A percentile compares a stretch with the other conserved stretches of the same genome.
phyloP scores from a whole-genome alignment of 306 rosid species.

The Carpinus fangiana region DNA sequence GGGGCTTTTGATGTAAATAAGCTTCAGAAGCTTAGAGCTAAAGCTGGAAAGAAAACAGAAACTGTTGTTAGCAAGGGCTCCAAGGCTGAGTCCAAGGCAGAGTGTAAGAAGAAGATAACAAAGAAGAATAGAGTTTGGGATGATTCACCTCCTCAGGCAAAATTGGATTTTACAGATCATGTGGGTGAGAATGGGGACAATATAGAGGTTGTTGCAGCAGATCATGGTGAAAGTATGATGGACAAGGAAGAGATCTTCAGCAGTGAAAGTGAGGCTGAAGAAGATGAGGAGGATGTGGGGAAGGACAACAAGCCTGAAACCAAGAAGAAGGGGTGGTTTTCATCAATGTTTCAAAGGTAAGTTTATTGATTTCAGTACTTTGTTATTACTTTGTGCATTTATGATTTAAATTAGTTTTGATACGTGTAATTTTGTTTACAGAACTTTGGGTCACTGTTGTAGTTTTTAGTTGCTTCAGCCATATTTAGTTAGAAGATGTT shows the following conservation, averaged over 20 bases:
- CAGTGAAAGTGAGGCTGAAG: slow-evolving; percentile 88
- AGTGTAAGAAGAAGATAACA: slow-evolving; percentile 62
- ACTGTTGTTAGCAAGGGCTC: slow-evolving; percentile 59
- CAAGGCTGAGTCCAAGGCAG: slow-evolving; percentile 72
- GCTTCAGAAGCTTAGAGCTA: slow-evolving; percentile 78
- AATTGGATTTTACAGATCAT: slow-evolving; percentile 82
- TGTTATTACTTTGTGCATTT: slow-evolving; percentile 8
- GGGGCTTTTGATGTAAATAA: slow-evolving; percentile 99
- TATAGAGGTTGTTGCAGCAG: slow-evolving; percentile 71
- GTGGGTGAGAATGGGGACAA: slow-evolving; percentile 65
- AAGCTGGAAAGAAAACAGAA: slow-evolving; percentile 75
- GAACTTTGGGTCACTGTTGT: neutral
- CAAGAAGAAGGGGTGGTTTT: slow-evolving; percentile 95
- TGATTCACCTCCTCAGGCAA: slow-evolving; percentile 52
- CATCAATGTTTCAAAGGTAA: slow-evolving; percentile 96
- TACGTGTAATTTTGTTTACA: neutral
- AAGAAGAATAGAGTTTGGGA: slow-evolving; percentile 98
- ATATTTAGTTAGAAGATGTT: neutral
- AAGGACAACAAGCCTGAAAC: slow-evolving; percentile 69
- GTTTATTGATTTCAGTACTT: slow-evolving; percentile 18
- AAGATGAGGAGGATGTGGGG: slow-evolving; percentile 66
- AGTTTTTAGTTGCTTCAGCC: neutral
- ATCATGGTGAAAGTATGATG: slow-evolving; percentile 98
- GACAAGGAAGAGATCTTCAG: slow-evolving; percentile 88
- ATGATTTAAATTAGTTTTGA: slow-evolving; percentile 12